Evolutionary conservation across 352 stramenopile genomes (phyloP), one percentile per base, ranked within the genome.

Genomic region (Pythium brachiatum): DNA sequence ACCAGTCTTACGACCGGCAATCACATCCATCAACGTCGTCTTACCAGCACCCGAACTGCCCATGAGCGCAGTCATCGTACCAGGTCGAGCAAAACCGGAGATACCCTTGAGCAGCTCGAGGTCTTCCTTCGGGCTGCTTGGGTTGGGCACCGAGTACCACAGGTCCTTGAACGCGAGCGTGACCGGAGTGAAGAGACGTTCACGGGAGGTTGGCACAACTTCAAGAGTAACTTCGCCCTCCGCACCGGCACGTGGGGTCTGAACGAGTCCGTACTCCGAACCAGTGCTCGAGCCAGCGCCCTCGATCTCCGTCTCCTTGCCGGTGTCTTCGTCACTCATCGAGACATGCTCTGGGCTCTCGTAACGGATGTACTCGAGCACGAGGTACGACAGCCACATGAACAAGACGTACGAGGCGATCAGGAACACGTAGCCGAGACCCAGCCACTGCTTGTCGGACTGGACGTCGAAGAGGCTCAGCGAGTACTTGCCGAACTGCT

Each of bases 1-100:
- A 21, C 78, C 79, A 4, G 79, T 95, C 75, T 98, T 99, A 44
- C 95, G 79, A 18, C 96, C 78, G 7, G 95, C 91, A 53, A 99
- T 92, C 5, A 98, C 93, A 70, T 98, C n/a, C n/a, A n/a, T n/a
- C n/a, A n/a, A n/a, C n/a, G n/a, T n/a, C n/a, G n/a, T n/a, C n/a
- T n/a, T n/a, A 2, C 94, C 92, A 31, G 89, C 85, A 48, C 88
- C 87, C 0, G 76, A 85, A 7, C 73, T 76, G 1, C 86, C 86
- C 79, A 92, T 91, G 25, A 95, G 62, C 0, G 83, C 83, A 0
- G 80, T 88, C 16, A 92, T 76, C 2, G 68, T 73, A 0, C 80
- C 78, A 0, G 85, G 85, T 4, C 55, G 21, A 5, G 78, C 76
- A 32, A 67, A 83, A 0, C 82, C 85, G 7, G 34, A 74, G 57